Evolutionary conservation across 805 yeast species (phyloP), one percentile per base, ranked within the genome.

Genomic region (Lipomyces kockii): DNA sequence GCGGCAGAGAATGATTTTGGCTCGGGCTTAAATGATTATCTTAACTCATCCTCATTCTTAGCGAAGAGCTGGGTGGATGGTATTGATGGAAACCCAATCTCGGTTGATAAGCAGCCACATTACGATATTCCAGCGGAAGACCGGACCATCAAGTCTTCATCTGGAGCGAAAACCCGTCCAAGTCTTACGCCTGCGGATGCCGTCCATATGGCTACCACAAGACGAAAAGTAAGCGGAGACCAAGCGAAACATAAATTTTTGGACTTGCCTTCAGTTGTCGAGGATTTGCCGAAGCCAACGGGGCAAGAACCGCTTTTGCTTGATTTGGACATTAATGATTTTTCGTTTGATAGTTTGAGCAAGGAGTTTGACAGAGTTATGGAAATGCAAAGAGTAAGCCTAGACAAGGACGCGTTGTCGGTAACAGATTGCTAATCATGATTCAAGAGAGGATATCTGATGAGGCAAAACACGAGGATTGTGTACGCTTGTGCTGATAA

Each of bases 141-240:
- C 27, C 66, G 46, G 34, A 69, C 72, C 2, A 67, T 69, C 46
- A 63, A 61, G 55, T 58, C 72, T 39, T 34, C 64, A 3, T 54
- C 66, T 6, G 71, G 72, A 2, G 55, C 62, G 8, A 53, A 61
- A 54, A 63, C 70, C 2, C 43, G 72, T 8, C 70, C 70, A 14
- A 69, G 72, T 49, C 43, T 69, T 56, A 49, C 64, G n/a, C 71
- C 72, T 20, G 63, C 65, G 0, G 71, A 69, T 20, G 61, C 58
- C 20, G 43, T 22, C 9, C 58, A 59, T 7, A 39, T 69, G 59
- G 68, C 71, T 1, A 52, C 46, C 7, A 56, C 61, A 1, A 59
- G 57, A 12, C 64, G 68, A 2, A 69, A 61, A 25, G 69, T 58
- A 9, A 68, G 71, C 49, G 67, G 65, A 7, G 71, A 54, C 8